phyloP scores from a whole-genome alignment of 2,329 filamentous ascomycete genomes.

The Paecilomyces formosus region DNA sequence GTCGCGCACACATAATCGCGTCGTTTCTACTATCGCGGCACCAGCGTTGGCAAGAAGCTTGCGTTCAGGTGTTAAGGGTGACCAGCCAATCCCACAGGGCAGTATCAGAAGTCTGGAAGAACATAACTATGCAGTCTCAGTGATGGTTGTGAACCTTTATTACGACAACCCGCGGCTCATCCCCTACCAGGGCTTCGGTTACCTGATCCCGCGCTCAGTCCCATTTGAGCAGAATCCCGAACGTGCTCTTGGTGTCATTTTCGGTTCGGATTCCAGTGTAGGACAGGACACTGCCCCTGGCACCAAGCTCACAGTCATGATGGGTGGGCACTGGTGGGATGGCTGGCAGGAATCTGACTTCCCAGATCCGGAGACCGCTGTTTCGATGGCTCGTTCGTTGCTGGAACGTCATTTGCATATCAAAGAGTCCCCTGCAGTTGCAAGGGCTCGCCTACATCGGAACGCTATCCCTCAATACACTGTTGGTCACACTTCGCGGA shows the following conservation, averaged over 20 bases:
- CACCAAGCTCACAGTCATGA: conserved; percentile 87
- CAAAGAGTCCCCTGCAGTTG: conserved; percentile 52
- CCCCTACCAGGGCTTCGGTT: conserved; percentile 71
- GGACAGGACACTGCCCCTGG: conserved; percentile 53
- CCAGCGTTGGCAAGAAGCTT: conserved; percentile 19
- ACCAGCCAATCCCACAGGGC: conserved; percentile 6
- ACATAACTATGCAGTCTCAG: conserved; percentile 61
- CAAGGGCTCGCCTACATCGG: conserved; percentile 52
- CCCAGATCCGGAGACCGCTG: conserved; percentile 59
- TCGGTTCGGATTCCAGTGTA: conserved; percentile 64
- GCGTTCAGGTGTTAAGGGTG: conserved; percentile 3
- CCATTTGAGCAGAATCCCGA: conserved; percentile 69
- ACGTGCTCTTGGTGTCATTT: conserved; percentile 80
- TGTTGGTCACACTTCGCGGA: conserved; percentile 63
- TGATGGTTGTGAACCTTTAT: conserved; percentile 90
- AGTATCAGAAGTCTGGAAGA: conserved; percentile 16
- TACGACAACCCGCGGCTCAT: conserved; percentile 61
- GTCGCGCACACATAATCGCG: conserved; percentile 16
- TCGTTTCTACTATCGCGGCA: conserved; percentile 26
- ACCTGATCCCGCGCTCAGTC: conserved; percentile 74
- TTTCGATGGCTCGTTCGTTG: conserved; percentile 61
- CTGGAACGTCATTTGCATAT: conserved; percentile 70
- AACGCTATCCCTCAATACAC: conserved; percentile 88
- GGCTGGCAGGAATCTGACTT: conserved; percentile 45
- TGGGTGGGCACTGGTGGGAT: conserved; percentile 91